Base-by-base conservation (phyloP, 148 eudicot species). In the Dysphania ambrosioides region DNA sequence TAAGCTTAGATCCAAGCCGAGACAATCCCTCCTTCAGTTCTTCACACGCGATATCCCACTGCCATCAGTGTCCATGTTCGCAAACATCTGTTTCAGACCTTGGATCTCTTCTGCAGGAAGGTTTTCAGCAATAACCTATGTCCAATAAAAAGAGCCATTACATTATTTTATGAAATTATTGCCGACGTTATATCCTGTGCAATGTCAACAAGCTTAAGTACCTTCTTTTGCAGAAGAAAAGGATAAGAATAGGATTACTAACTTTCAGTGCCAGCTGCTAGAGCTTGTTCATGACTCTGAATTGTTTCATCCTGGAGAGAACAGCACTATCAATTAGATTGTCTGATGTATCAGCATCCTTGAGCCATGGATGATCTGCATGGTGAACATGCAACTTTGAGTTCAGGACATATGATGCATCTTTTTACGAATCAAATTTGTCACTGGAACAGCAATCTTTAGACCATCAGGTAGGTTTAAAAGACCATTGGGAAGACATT, bases 231-330 rank as follows among this genome's bases (percentile, higher is more conserved):
- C 24, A 15, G 11, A 13, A 59, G 8, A 16, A 26, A 47, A 63
- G 8, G 40, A 6, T 47, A 31, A 55, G 31, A 29, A 57, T 16
- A 57, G 35, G 32, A 65, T 58, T 51, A 49, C 31, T 36, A 66
- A 93, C 98, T 97, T 93, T 93, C 35, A 93, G 73, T 35, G 98
- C 98, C 63, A 93, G 98, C 76, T 93, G 90, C 81, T 93, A 91
- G 81, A 93, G 91, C 83, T 93, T 93, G 88, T 91, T 93, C 98
- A 93, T 93, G 58, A 92, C 94, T 84, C 98, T 82, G 79, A 93
- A 93, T 71, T 93, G 98, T 82, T 93, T 93, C 98, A 93, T 88
- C 87, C 98, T 88, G 16, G 97, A 86, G 21, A 93, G 87, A 21
- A 93, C 98, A 53, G 98, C 98, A 85, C 97, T 86, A 61, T 93